A percentile compares a stretch with the other conserved stretches of the same genome.
Evolutionary conservation across 345 rosid genomes (phyloP).

Genomic region (Rhizophora apiculata): DNA sequence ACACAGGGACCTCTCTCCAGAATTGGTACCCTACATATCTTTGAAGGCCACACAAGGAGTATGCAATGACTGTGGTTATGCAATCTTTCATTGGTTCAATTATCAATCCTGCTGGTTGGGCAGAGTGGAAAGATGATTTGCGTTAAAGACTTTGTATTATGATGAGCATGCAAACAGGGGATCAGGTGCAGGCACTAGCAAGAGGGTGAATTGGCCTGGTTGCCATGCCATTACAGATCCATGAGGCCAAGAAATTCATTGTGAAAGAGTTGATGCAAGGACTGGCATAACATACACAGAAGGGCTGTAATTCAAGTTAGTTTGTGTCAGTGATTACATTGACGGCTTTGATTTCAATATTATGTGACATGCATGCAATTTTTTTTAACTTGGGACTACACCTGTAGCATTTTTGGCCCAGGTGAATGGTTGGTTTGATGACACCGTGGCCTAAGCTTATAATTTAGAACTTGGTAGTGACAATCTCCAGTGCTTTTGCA

Average conservation of each 20-base stretch:
- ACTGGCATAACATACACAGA: constrained; percentile 14
- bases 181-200: constrained; percentile 1
- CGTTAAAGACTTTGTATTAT: constrained; percentile 16
- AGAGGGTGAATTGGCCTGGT: constrained; percentile 11
- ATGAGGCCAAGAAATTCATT: constrained; percentile 13
- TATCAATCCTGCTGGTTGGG: constrained; percentile 19
- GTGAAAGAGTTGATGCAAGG: constrained; percentile 17
- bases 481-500: too few relatives aligned
- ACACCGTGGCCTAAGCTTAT: too few relatives aligned
- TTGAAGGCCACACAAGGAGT: constrained; percentile 18
- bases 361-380: too few relatives aligned
- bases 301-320: constrained; percentile 5
- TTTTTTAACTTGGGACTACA: too few relatives aligned
- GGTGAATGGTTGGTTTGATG: too few relatives aligned
- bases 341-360: too few relatives aligned
- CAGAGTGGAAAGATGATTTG: constrained; percentile 14
- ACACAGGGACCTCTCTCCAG: constrained; percentile 12
- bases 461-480: too few relatives aligned
- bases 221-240: constrained; percentile 15
- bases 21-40: constrained; percentile 16
- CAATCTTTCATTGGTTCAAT: constrained; percentile 9
- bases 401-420: too few relatives aligned
- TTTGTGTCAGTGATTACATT: too few relatives aligned
- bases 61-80: constrained; percentile 15
- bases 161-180: constrained; percentile 11